Percentiles rank a stretch among this genome's conserved stretches.
phyloP scores from a whole-genome alignment of 192 early-diverging fungal genomes.

The Polychytrium aggregatum region DNA sequence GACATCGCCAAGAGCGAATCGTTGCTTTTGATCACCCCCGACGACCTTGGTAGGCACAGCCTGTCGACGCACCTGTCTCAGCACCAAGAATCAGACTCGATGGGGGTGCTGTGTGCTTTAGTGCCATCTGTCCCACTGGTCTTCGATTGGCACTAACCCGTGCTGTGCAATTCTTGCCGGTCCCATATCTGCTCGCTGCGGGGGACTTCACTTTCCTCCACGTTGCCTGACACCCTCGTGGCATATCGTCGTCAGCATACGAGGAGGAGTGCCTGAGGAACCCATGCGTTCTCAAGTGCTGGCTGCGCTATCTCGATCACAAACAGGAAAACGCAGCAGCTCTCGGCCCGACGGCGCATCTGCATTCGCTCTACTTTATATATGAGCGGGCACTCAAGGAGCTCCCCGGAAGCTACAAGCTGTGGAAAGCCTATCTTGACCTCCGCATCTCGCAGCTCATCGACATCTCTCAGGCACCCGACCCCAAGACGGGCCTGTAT shows the following conservation, averaged over 20 bases:
- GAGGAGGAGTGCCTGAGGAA: constrained; percentile 44
- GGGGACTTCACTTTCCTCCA: too few relatives aligned
- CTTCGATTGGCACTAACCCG: too few relatives aligned
- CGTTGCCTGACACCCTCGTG: too few relatives aligned
- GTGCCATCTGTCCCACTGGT: too few relatives aligned
- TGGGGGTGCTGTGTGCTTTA: too few relatives aligned
- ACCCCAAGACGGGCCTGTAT: constrained; percentile 29
- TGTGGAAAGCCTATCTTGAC: constrained; percentile 86
- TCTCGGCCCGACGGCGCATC: constrained; percentile 10
- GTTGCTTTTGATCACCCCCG: too few relatives aligned
- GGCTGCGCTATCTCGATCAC: constrained; percentile 87
- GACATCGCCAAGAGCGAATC: too few relatives aligned
- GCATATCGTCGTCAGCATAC: constrained; percentile 20
- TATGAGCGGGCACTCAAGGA: constrained; percentile 81
- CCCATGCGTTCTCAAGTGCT: constrained; percentile 53
- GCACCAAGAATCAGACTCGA: too few relatives aligned
- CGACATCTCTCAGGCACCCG: constrained; percentile 35
- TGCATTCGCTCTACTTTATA: constrained; percentile 54
- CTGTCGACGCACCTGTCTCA: too few relatives aligned
- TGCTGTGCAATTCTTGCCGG: too few relatives aligned
- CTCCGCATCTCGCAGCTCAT: constrained; percentile 34
- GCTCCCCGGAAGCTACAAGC: constrained; percentile 89
- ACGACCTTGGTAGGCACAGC: too few relatives aligned
- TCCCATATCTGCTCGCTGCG: too few relatives aligned
- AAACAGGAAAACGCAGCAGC: constrained; percentile 44